phyloP scores from a whole-genome alignment of 2,329 filamentous ascomycete genomes.

The Nannizzia gypsea region DNA sequence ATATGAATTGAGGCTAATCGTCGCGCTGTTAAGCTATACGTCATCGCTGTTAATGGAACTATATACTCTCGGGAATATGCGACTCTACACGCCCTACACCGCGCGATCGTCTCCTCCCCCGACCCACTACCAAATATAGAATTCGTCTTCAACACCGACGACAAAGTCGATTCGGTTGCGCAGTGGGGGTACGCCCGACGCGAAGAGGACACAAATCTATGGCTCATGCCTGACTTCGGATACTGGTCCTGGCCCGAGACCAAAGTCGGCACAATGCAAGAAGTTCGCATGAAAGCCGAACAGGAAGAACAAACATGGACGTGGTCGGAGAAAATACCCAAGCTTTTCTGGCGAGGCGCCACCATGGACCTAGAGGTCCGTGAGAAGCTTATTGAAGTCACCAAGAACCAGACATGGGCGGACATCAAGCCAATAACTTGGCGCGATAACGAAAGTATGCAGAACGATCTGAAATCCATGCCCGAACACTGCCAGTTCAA shows the following conservation, averaged over 20 bases:
- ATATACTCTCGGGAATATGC: slow-evolving; percentile 31
- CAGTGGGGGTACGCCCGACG: slow-evolving; percentile 36
- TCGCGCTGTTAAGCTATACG: slow-evolving; percentile 22
- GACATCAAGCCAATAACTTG: slow-evolving; percentile 35
- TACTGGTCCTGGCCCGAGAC: slow-evolving; percentile 44
- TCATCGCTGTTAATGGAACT: slow-evolving; percentile 25
- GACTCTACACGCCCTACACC: slow-evolving; percentile 38
- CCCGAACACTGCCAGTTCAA: slow-evolving; percentile 44
- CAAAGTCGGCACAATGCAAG: slow-evolving; percentile 34
- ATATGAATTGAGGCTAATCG: neutral
- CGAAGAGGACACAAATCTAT: slow-evolving; percentile 30
- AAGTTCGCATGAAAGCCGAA: slow-evolving; percentile 29
- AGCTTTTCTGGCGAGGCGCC: slow-evolving; percentile 39
- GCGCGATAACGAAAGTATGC: slow-evolving; percentile 24
- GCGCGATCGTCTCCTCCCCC: slow-evolving; percentile 34
- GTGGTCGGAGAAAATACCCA: slow-evolving; percentile 14
- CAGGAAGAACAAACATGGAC: slow-evolving; percentile 26
- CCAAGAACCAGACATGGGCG: slow-evolving; percentile 35
- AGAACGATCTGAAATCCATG: slow-evolving; percentile 17
- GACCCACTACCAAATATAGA: slow-evolving; percentile 38
- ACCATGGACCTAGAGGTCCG: slow-evolving; percentile 30
- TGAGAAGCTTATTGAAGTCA: slow-evolving; percentile 28
- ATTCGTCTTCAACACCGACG: slow-evolving; percentile 39
- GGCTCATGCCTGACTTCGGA: slow-evolving; percentile 45
- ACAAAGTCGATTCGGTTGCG: slow-evolving; percentile 28